Percentiles rank a stretch among this genome's conserved stretches.
Conservation (phyloP, 208 protist species). For the Trypanosoma brucei region DNA sequence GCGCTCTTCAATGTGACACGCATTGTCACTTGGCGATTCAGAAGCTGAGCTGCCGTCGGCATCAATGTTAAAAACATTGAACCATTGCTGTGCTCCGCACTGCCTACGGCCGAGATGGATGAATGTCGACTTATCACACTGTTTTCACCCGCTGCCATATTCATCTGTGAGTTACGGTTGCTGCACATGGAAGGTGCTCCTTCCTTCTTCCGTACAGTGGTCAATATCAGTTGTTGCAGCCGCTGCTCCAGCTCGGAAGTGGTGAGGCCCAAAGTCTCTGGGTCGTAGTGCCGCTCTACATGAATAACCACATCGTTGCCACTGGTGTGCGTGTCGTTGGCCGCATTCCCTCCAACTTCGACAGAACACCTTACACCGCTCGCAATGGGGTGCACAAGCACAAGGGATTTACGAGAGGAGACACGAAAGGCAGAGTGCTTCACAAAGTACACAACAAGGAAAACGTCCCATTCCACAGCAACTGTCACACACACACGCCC, state of each 20-base stretch:
- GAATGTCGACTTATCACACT: neutral
- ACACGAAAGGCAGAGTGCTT: slow-evolving; percentile 40
- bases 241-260: slow-evolving; percentile 24
- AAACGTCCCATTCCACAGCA: slow-evolving; percentile 73
- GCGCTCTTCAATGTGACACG: slow-evolving; percentile 12
- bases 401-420: slow-evolving; percentile 37
- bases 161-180: neutral
- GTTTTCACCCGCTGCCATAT: neutral
- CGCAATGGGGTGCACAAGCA: slow-evolving; percentile 77
- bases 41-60: slow-evolving; percentile 5
- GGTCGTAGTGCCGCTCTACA: slow-evolving; percentile 36
- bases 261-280: slow-evolving; percentile 53
- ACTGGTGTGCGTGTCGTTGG: slow-evolving; percentile 11
- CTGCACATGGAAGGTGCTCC: neutral
- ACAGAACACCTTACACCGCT: slow-evolving; percentile 44
- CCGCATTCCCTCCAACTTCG: slow-evolving; percentile 3
- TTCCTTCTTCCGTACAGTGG: slow-evolving; percentile 23
- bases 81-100: neutral
- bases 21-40: slow-evolving; percentile 7
- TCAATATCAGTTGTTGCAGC: slow-evolving; percentile 26
- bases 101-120: neutral
- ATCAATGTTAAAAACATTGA: slow-evolving; percentile 2
- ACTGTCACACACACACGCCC: slow-evolving; percentile 58
- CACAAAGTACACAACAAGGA: slow-evolving; percentile 78
- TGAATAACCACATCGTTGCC: slow-evolving; percentile 37